Evolutionary conservation across 1,284 basidiomycete genomes (phyloP), one percentile per base, ranked within the genome.

Genomic region (Microbotryum scabiosae): DNA sequence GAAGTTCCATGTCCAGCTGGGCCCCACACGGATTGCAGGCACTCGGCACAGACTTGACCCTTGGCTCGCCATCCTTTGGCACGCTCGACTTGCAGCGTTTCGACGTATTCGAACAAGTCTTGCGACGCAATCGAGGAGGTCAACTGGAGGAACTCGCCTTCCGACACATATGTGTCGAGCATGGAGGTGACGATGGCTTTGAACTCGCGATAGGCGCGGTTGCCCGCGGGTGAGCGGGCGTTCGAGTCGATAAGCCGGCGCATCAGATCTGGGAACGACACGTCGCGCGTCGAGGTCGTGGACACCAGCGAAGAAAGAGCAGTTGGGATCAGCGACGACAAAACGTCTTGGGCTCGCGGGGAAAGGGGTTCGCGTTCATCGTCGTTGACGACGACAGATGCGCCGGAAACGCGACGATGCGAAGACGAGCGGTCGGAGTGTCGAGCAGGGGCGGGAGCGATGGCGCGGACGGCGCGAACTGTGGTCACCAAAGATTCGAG

Each of bases 261-360:
- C 81, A 98, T 94, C 2, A 98, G 78, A 18, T 83, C 81, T 20
- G 96, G 90, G 74, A 97, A 93, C 0, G 93, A 93, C 8, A 96
- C 82, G 0, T 84, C 81, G n/a, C 83, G 83, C 0, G 87, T 85
- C 0, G 88, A 86, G 44, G 86, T 88, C 45, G 87, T 84, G 18
- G 90, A 86, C 23, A 97, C 85, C 49, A 97, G 81, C 18, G 86
- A 81, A 0, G 84, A 81, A 68, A 98, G 91, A 2, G 90, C 91
- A 51, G 85, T 83, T 71, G 93, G 90, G 7, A 97, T 84, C 5
- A 92, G 81, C 2, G 80, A 75, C 41, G 89, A 84, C 41, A 96
- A 76, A 5, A 79, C 75, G 8, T 80, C 77, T 45, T 88, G 73
- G 0, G 79, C 76, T 30, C 64, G 67, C 53, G 68, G 71, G 54